Conservation (phyloP, 2,329 filamentous ascomycete species). For the Calonectria hongkongensis region DNA sequence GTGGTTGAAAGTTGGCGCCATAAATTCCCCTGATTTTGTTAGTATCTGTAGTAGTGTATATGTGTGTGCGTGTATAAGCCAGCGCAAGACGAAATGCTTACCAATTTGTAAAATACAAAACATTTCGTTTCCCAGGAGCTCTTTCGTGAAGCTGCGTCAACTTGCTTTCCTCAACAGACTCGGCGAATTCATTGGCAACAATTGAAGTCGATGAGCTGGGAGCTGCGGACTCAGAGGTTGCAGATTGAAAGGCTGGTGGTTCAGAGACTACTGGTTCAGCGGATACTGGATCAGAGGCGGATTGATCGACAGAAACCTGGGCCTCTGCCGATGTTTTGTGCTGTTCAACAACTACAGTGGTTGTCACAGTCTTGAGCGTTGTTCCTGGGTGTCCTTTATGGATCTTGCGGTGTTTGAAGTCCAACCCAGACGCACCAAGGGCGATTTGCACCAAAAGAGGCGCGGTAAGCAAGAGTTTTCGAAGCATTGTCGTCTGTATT, state of each 20-base stretch:
- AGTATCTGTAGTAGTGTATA: conserved; percentile 53
- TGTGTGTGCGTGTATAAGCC: background rate
- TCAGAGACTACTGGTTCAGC: background rate
- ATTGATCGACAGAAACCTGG: background rate
- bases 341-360: background rate
- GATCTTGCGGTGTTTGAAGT: conserved; percentile 29
- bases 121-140: conserved; percentile 58
- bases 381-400: conserved; percentile 10
- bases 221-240: background rate
- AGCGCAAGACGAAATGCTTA: conserved; percentile 52
- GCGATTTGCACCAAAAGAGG: conserved; percentile 54
- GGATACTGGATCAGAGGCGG: too few relatives aligned
- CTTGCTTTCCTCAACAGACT: conserved; percentile 2
- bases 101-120: conserved; percentile 75
- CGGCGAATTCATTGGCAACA: background rate
- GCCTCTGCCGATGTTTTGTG: background rate
- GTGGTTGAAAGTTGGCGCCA: conserved; percentile 81
- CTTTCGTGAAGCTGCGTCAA: conserved; percentile 41
- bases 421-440: conserved; percentile 48
- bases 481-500: conserved; percentile 49
- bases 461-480: conserved; percentile 47
- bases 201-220: too few relatives aligned
- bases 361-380: conserved; percentile 35
- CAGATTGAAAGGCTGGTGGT: background rate
- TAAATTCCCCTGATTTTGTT: conserved; percentile 77